phyloP scores from a whole-genome alignment of 169 alveolate genomes.

The Theileria sp. region DNA sequence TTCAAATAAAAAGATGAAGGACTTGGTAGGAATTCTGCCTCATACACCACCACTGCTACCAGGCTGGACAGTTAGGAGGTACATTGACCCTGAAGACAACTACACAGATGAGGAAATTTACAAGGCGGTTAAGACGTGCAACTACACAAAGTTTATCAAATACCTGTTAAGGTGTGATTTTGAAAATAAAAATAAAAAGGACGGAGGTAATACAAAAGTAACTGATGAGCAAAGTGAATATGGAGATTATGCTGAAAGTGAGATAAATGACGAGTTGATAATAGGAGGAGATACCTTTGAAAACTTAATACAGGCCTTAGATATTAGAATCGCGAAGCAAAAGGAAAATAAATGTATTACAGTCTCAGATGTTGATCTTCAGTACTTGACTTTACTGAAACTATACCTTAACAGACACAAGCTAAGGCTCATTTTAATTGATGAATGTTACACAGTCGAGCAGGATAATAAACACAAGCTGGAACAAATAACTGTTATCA shows the following conservation, averaged over 20 bases:
- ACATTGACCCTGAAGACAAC: slow-evolving; percentile 51
- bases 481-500: slow-evolving; percentile 43
- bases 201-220: background rate
- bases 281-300: slow-evolving; percentile 7
- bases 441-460: slow-evolving; percentile 44
- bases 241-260: background rate
- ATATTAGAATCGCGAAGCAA: slow-evolving; percentile 10
- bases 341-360: slow-evolving; percentile 16
- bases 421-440: slow-evolving; percentile 57
- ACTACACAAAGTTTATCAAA: slow-evolving; percentile 15
- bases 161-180: background rate
- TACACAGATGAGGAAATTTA: slow-evolving; percentile 47
- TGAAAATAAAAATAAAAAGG: background rate
- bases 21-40: slow-evolving; percentile 53
- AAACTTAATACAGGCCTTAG: background rate
- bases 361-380: slow-evolving; percentile 52
- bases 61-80: slow-evolving; percentile 61
- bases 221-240: slow-evolving; percentile 19
- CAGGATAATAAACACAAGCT: slow-evolving; percentile 11
- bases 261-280: background rate
- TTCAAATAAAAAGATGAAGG: slow-evolving; percentile 25
- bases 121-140: slow-evolving; percentile 45
- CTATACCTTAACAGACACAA: slow-evolving; percentile 42
- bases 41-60: slow-evolving; percentile 62
- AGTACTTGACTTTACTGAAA: slow-evolving; percentile 57